Evolutionary conservation across 345 rosid genomes (phyloP).

Genomic region (thale cress (Arabidopsis thaliana)): TAIR10.1 NC_003070.9:18208501-18209000

Average conservation of each 20-base stretch:
- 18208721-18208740: not conserved
- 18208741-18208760: not conserved
- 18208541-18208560: constrained; percentile 40
- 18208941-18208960: constrained; percentile 45
- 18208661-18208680: constrained; percentile 28
- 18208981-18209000: constrained; percentile 46
- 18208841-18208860: constrained; percentile 8
- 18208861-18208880: constrained; percentile 22
- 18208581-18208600: constrained; percentile 31
- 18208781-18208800: constrained; percentile 1
- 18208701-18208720: constrained; percentile 15
- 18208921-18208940: constrained; percentile 31
- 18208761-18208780: not conserved
- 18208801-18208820: not conserved
- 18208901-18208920: constrained; percentile 28
- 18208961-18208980: constrained; percentile 41
- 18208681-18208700: constrained; percentile 4
- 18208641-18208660: constrained; percentile 33
- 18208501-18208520: constrained; percentile 39
- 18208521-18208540: constrained; percentile 34
- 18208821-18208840: not conserved
- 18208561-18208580: constrained; percentile 38
- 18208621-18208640: constrained; percentile 29
- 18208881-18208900: constrained; percentile 6
- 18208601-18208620: constrained; percentile 33